phyloP scores from a whole-genome alignment of 768 basidiomycete genomes.

The Lepiota venenata region DNA sequence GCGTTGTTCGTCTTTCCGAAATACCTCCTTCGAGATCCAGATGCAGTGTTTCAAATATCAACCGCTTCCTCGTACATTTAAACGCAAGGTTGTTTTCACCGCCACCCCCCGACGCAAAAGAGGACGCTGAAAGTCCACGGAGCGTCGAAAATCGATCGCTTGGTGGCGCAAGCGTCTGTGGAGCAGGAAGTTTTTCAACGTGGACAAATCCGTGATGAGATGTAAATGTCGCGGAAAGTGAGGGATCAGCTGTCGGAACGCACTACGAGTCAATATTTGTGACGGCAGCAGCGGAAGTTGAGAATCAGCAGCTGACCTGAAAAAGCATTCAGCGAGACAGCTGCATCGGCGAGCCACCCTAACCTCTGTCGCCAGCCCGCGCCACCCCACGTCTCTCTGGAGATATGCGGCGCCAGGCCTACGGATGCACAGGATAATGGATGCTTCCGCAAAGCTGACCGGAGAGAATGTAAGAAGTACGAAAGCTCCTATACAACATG shows the following conservation, averaged over 20 bases:
- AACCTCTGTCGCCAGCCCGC: slow-evolving; percentile 74
- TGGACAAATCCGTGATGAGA: slow-evolving; percentile 84
- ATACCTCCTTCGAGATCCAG: slow-evolving; percentile 86
- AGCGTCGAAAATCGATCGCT: slow-evolving; percentile 83
- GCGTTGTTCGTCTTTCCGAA: slow-evolving; percentile 66
- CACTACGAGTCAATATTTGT: not conserved
- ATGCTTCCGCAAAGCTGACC: slow-evolving; percentile 52
- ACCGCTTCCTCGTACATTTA: slow-evolving; percentile 82
- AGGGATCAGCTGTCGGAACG: slow-evolving; percentile 61
- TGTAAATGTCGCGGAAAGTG: slow-evolving; percentile 70
- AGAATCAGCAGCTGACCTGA: slow-evolving; percentile 48
- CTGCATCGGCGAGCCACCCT: slow-evolving; percentile 76
- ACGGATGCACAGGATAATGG: slow-evolving; percentile 65
- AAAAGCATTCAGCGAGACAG: slow-evolving; percentile 74
- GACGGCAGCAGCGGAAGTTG: not conserved
- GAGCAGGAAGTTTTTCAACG: slow-evolving; percentile 72
- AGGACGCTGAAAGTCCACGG: slow-evolving; percentile 68
- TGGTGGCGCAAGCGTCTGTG: slow-evolving; percentile 68
- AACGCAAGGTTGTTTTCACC: slow-evolving; percentile 97
- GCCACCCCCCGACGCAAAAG: slow-evolving; percentile 50
- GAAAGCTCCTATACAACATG: slow-evolving; percentile 52
- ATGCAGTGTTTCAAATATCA: slow-evolving; percentile 90
- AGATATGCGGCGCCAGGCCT: slow-evolving; percentile 62
- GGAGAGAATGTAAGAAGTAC: slow-evolving; percentile 68
- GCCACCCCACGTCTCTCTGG: slow-evolving; percentile 55